These are phyloP conservation scores for Mycosarcoma mackinlayi DNA, from an alignment of 1,284 basidiomycete species.

Conservation along the genomic window DNA sequence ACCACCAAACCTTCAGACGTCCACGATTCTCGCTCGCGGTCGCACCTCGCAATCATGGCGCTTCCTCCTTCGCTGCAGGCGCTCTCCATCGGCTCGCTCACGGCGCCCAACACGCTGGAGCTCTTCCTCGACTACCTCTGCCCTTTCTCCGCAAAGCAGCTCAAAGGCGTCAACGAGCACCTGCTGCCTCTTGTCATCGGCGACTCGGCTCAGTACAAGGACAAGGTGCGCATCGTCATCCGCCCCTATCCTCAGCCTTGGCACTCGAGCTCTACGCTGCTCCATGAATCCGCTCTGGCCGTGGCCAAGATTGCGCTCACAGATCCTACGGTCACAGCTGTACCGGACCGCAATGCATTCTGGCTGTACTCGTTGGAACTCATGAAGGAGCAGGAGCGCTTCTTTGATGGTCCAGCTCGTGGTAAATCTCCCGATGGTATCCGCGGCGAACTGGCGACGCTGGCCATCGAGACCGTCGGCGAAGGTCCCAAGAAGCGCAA, in stretches of 20 bases:
- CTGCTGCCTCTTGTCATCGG: conserved; percentile 66
- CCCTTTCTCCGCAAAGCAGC: conserved; percentile 75
- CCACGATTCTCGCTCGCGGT: no score
- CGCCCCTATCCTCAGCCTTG: conserved; percentile 80
- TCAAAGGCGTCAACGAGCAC: conserved; percentile 68
- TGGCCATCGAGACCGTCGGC: conserved; percentile 72
- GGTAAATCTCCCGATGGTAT: conserved; percentile 78
- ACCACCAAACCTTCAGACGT: no score
- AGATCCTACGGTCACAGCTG: conserved; percentile 18
- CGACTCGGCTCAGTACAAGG: conserved; percentile 72
- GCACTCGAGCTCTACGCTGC: conserved; percentile 74
- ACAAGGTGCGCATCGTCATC: conserved; percentile 82
- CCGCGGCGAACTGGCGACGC: conserved; percentile 77
- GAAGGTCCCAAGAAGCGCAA: conserved; percentile 67
- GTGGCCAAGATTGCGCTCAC: conserved; percentile 73
- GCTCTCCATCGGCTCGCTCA: conserved; percentile 76
- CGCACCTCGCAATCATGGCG: conserved; percentile 74
- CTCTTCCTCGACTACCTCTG: conserved; percentile 72
- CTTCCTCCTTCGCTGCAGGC: conserved; percentile 81
- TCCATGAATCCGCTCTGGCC: conserved; percentile 83
- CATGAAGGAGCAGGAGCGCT: conserved; percentile 80
- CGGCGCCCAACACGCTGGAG: conserved; percentile 84
- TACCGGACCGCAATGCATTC: conserved; percentile 52
- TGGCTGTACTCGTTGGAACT: conserved; percentile 72
- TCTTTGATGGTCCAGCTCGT: conserved; percentile 81